These are phyloP conservation scores for Barnettozyma salicaria DNA, from an alignment of 805 yeast genomes.

Conservation along the genomic window DNA sequence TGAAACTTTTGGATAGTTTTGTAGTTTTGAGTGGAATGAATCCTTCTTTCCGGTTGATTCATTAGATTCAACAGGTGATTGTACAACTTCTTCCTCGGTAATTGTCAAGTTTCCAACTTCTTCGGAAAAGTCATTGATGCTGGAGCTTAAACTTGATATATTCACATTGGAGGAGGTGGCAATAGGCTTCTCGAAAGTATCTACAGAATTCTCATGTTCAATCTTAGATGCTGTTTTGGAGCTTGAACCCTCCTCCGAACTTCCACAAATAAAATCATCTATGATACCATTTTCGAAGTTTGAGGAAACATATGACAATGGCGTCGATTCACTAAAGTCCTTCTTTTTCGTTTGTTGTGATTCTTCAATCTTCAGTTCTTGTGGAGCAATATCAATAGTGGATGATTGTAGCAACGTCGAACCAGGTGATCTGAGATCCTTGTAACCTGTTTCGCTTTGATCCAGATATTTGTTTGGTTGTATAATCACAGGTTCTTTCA, in stretches of 20 bases:
- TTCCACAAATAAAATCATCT: constrained; percentile 21
- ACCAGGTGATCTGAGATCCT: constrained; percentile 3
- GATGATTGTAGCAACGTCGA: constrained; percentile 6
- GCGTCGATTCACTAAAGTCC: neutral
- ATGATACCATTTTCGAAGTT: constrained; percentile 24
- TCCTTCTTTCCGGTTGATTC: constrained; percentile 9
- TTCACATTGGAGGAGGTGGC: constrained; percentile 27
- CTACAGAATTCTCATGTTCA: constrained; percentile 9
- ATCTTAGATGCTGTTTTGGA: constrained; percentile 4
- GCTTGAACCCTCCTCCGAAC: constrained; percentile 17
- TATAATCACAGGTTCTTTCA: constrained; percentile 12
- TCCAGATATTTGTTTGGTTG: constrained; percentile 5
- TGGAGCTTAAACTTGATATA: constrained; percentile 20
- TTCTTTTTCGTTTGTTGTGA: neutral
- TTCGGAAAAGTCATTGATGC: constrained; percentile 17
- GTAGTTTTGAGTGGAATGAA: constrained; percentile 12
- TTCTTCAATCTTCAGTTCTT: constrained; percentile 4
- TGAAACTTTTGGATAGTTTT: constrained; percentile 7
- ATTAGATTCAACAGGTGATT: neutral
- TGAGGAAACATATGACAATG: constrained; percentile 21
- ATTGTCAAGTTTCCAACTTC: constrained; percentile 24
- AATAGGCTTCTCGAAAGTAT: constrained; percentile 22
- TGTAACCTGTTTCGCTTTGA: neutral
- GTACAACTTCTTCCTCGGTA: constrained; percentile 16
- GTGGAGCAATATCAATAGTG: constrained; percentile 11